Evolutionary conservation across 192 early-diverging fungal species (phyloP).

Genomic region (Hyaloraphidium curvatum): DNA sequence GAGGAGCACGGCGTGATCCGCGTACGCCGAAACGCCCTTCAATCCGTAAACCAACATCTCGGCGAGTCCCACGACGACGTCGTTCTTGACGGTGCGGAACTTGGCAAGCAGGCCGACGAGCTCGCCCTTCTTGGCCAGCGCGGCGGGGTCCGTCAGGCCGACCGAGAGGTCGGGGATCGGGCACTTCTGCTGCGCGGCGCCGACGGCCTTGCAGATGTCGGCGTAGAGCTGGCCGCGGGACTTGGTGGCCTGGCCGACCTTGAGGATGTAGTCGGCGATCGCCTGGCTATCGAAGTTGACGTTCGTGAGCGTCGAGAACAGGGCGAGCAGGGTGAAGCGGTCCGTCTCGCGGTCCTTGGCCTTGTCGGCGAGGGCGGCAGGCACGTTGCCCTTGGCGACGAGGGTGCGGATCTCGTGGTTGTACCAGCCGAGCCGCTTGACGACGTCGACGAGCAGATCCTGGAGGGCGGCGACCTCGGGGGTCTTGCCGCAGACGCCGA

Average conservation of each 20-base stretch:
- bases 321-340: background rate
- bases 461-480: conserved; percentile 1
- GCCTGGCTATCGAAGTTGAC: background rate
- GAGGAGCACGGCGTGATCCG: background rate
- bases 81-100: conserved; percentile 4
- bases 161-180: conserved; percentile 1
- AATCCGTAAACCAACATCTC: conserved; percentile 2
- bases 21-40: conserved; percentile 1
- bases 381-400: no score
- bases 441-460: conserved; percentile 1
- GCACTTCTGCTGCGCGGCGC: background rate
- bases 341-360: background rate
- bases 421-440: background rate
- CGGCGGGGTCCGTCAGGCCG: background rate
- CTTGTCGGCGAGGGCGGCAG: background rate
- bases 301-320: background rate
- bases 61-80: conserved; percentile 1
- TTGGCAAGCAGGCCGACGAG: background rate
- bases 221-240: background rate
- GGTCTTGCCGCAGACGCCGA: conserved; percentile 1
- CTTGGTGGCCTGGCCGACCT: background rate
- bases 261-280: background rate
- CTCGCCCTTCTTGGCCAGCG: conserved; percentile 1
- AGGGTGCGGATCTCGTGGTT: background rate
- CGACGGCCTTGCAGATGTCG: background rate